Conservation (phyloP, 495 filamentous ascomycete species). For the Sporormia fimetaria region DNA sequence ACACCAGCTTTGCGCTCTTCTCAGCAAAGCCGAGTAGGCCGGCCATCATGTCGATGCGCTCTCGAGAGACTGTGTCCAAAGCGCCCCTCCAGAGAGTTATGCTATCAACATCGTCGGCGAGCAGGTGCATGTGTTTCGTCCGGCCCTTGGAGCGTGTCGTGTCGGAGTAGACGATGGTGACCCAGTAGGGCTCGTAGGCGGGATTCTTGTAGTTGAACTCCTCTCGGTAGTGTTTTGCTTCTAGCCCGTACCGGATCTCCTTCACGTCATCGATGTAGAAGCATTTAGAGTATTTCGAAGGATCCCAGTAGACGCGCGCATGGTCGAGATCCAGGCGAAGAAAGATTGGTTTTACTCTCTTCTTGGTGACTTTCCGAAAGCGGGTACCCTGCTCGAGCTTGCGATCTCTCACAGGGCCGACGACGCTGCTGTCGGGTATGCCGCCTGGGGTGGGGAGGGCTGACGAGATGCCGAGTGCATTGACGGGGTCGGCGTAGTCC, state of each 20-base stretch:
- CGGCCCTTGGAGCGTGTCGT: conserved; percentile 55
- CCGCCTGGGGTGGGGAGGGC: conserved; percentile 17
- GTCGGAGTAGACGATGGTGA: conserved; percentile 75
- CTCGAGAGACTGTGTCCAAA: conserved; percentile 65
- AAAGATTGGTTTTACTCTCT: conserved; percentile 57
- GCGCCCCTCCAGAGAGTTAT: conserved; percentile 72
- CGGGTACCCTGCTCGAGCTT: conserved; percentile 62
- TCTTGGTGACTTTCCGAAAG: conserved; percentile 73
- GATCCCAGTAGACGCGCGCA: conserved; percentile 81
- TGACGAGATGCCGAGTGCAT: conserved; percentile 32
- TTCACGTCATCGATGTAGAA: conserved; percentile 93
- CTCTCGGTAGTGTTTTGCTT: conserved; percentile 79
- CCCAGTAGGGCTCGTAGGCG: conserved; percentile 58
- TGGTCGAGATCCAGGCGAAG: conserved; percentile 70
- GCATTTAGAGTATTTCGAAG: conserved; percentile 60
- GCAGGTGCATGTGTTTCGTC: conserved; percentile 70
- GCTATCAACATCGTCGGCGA: conserved; percentile 56
- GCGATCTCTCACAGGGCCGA: conserved; percentile 60
- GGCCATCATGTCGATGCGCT: conserved; percentile 78
- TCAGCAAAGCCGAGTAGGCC: conserved; percentile 67
- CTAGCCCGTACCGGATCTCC: conserved; percentile 73
- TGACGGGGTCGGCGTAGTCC: conserved; percentile 35
- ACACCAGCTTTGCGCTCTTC: conserved; percentile 65
- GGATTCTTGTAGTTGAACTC: conserved; percentile 59
- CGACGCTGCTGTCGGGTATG: conserved; percentile 38